Conservation (phyloP, 1,139 yeast genomes). For the Pichia terricola region DNA sequence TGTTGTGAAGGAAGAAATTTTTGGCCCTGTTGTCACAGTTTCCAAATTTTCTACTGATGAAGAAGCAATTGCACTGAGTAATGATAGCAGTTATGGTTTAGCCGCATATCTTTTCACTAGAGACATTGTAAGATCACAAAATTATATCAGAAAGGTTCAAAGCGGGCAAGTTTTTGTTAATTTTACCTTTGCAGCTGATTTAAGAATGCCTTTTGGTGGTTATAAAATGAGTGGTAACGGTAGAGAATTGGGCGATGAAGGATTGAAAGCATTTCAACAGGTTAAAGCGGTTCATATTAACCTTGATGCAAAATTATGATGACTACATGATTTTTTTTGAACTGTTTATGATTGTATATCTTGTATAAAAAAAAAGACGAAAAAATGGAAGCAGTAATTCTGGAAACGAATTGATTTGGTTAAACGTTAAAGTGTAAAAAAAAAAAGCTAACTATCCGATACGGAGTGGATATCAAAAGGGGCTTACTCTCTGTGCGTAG, state of each 20-base stretch:
- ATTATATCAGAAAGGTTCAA: conserved; percentile 21
- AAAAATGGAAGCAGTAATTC: no score
- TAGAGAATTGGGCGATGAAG: conserved; percentile 54
- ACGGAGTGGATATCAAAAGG: no score
- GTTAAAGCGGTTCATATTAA: conserved; percentile 51
- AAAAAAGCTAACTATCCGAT: no score
- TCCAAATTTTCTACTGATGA: conserved; percentile 45
- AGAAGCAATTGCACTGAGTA: conserved; percentile 42
- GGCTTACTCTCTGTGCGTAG: no score
- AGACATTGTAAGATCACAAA: conserved; percentile 34
- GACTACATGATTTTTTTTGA: no score
- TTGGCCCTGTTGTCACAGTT: conserved; percentile 50
- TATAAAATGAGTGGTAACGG: conserved; percentile 48
- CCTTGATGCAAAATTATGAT: conserved; percentile 1
- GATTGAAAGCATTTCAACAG: conserved; percentile 45
- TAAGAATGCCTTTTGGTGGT: conserved; percentile 49
- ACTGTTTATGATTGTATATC: no score
- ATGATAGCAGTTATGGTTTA: conserved; percentile 45
- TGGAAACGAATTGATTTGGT: no score
- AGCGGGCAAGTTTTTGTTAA: conserved; percentile 55
- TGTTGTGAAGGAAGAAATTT: conserved; percentile 49
- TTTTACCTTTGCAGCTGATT: conserved; percentile 47
- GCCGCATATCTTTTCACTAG: conserved; percentile 51
- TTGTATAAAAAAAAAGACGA: no score
- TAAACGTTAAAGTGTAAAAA: no score